Evolutionary conservation across 768 basidiomycete species (phyloP).

Genomic region (Leccinum barrowsii): DNA sequence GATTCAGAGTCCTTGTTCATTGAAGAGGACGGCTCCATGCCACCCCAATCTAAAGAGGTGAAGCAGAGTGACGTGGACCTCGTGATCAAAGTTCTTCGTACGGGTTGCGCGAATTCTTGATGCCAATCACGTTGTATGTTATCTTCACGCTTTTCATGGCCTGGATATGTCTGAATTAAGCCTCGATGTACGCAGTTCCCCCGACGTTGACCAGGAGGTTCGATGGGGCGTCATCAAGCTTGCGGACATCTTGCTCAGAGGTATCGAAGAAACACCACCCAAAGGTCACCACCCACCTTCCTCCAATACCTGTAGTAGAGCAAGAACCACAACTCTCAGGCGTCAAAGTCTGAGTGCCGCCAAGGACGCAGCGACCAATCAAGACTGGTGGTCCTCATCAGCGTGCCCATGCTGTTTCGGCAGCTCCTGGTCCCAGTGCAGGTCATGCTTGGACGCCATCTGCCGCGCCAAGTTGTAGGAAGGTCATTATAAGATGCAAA

Average conservation of each 20-base stretch:
- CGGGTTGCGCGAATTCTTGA: constrained; percentile 77
- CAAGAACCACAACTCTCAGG: constrained; percentile 49
- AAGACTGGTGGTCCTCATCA: constrained; percentile 35
- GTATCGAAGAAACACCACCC: constrained; percentile 78
- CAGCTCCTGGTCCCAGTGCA: constrained; percentile 26
- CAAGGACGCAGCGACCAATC: constrained; percentile 35
- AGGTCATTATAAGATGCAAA: too few species aligned
- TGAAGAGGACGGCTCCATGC: constrained; percentile 78
- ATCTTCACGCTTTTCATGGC: constrained; percentile 3
- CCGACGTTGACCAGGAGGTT: constrained; percentile 81
- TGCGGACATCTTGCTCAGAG: constrained; percentile 82
- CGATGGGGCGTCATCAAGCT: constrained; percentile 90
- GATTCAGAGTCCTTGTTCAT: constrained; percentile 77
- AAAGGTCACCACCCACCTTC: constrained; percentile 83
- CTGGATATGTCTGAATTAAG: neutral
- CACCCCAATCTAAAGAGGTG: constrained; percentile 66
- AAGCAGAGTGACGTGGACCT: constrained; percentile 82
- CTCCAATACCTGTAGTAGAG: constrained; percentile 65
- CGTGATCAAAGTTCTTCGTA: constrained; percentile 83
- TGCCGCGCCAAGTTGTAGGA: neutral
- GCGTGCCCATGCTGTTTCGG: constrained; percentile 28
- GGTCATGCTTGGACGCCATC: constrained; percentile 18
- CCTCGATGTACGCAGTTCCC: constrained; percentile 44
- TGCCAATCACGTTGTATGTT: constrained; percentile 77
- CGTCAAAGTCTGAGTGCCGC: constrained; percentile 42